Conservation (phyloP, 176 grass and related monocot genomes). For the Rhipidocladum racemiflorum region DNA sequence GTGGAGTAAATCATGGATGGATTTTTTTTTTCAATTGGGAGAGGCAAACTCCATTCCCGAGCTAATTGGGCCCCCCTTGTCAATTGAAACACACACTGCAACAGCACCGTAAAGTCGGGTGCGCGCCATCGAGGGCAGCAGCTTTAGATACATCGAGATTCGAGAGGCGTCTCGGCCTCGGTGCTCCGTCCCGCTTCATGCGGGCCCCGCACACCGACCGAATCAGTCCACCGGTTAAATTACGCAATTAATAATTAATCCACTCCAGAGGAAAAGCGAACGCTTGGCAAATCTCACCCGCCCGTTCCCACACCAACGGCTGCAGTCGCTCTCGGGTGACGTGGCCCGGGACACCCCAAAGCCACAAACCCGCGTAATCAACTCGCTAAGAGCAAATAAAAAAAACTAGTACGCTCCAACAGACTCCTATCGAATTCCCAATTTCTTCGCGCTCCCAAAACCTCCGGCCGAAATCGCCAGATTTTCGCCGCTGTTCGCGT, state of each 20-base stretch:
- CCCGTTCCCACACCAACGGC: background rate
- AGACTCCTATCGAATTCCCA: too few relatives aligned
- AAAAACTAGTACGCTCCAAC: too few relatives aligned
- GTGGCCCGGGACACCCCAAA: constrained; percentile 1
- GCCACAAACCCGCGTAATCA: constrained; percentile 7
- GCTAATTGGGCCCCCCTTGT: too few relatives aligned
- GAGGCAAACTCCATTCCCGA: too few relatives aligned
- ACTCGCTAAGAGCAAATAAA: too few relatives aligned
- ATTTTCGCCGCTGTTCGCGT: too few relatives aligned
- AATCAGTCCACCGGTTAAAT: background rate
- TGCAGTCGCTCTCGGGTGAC: background rate
- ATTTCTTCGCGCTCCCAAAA: too few relatives aligned
- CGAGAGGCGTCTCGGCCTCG: constrained; percentile 4
- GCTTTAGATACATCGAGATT: background rate
- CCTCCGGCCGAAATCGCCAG: too few relatives aligned
- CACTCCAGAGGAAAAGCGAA: background rate
- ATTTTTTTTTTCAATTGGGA: too few relatives aligned
- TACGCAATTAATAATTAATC: background rate
- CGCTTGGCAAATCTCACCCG: background rate
- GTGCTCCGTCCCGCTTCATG: background rate
- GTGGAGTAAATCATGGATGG: too few relatives aligned
- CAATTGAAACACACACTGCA: too few relatives aligned
- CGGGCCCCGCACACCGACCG: background rate
- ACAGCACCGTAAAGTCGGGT: background rate
- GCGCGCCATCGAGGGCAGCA: background rate